Percentiles rank a stretch among this genome's conserved stretches.
Evolutionary conservation across 2,329 filamentous ascomycete species (phyloP).

Genomic region (Claviceps sp.): DNA sequence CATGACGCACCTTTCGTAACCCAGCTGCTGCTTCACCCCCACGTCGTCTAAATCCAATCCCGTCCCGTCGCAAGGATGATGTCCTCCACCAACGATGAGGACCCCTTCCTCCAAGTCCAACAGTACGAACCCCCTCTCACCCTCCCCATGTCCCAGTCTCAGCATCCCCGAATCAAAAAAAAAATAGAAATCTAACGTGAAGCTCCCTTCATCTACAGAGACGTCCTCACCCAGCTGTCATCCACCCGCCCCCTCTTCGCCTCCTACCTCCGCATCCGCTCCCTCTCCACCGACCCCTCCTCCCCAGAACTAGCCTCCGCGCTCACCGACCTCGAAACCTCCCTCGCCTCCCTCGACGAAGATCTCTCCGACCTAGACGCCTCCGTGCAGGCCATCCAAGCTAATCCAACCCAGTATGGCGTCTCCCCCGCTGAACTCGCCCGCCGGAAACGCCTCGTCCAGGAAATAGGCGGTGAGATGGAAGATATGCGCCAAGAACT

Average conservation of each 20-base stretch:
- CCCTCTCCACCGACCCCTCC: constrained; percentile 54
- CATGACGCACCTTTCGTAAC: background rate
- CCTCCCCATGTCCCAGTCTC: background rate
- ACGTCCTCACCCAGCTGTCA: constrained; percentile 74
- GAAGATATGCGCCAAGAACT: constrained; percentile 83
- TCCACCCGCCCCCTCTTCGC: constrained; percentile 77
- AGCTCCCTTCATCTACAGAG: constrained; percentile 29
- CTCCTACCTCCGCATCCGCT: constrained; percentile 91
- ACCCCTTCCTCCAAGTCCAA: constrained; percentile 61
- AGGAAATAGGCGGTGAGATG: constrained; percentile 79
- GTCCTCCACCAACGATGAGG: constrained; percentile 54
- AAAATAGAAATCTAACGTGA: background rate
- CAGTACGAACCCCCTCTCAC: constrained; percentile 33
- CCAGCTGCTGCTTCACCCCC: background rate
- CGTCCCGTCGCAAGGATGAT: constrained; percentile 36
- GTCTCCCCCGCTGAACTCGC: constrained; percentile 71
- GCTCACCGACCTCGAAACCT: constrained; percentile 50
- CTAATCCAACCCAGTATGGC: constrained; percentile 76
- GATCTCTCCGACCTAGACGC: constrained; percentile 83
- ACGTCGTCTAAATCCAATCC: background rate
- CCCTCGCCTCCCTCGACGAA: constrained; percentile 57
- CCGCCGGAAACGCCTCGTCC: constrained; percentile 67
- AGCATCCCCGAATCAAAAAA: background rate
- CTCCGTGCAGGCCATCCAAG: constrained; percentile 76
- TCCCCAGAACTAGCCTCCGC: constrained; percentile 80